Evolutionary conservation across 441 rosid species (phyloP), one percentile per base, ranked within the genome.

Genomic region (Gossypium aridum): DNA sequence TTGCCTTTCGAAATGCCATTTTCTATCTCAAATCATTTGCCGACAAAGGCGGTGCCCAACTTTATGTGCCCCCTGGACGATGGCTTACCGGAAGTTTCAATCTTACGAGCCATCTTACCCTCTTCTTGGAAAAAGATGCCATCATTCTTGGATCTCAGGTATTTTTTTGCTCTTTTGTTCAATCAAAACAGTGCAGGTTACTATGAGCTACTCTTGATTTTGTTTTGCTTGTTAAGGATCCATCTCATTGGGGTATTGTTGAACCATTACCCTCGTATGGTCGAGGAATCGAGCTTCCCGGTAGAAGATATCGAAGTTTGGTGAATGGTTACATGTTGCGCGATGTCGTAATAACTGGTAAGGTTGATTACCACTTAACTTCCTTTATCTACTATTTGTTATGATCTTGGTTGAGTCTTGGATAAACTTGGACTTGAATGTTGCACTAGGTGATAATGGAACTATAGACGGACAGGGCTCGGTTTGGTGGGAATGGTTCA

Each of bases 1-100:
- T 95, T 34, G 97, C 99, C 34, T 93, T 95, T 72, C 97, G 91
- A 43, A 95, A 95, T 78, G 99, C 99, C 57, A 82, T 95, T 69
- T 95, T 95, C 86, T 95, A 95, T 77, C 92, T 90, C 34, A 95
- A 95, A 81, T 95, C 99, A 0, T 95, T 95, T 56, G 91, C 98
- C 0, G 98, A 95, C 76, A 95, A 95, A 83, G 99, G 99, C 12
- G 99, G 99, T 20, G 99, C 99, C 70, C 96, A 95, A 88, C 97
- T 95, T 17, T 95, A 95, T 56, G 99, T 95, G 51, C 98, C 99
- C 0, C 87, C 96, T 0, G 99, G 99, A 43, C 85, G 81, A 82
- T 95, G 97, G 98, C 96, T 95, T 31, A 92, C 97, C 0, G 99
- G 96, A 73, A 91, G 99, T 79, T 84, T 95, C 85, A 92, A 93